A percentile compares a stretch with the other conserved stretches of the same genome.
Conservation (phyloP, 1,139 yeast genomes). For the Kodamaea fungicola region DNA sequence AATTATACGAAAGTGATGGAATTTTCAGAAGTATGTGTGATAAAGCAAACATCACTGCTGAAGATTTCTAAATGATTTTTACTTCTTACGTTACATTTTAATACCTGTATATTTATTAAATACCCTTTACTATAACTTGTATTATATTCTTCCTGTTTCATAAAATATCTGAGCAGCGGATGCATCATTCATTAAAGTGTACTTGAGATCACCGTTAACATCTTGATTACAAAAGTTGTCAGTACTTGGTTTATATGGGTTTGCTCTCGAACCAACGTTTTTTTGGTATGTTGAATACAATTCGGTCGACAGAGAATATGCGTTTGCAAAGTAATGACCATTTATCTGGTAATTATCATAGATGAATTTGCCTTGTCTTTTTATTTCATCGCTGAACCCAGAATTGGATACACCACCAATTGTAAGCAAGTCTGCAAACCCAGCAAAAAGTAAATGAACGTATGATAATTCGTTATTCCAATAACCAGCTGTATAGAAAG, state of each 20-base stretch:
- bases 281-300: slow-evolving; percentile 9
- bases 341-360: slow-evolving; percentile 17
- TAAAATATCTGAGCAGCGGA: slow-evolving; percentile 15
- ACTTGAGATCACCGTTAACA: slow-evolving; percentile 6
- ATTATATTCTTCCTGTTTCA: slow-evolving; percentile 8
- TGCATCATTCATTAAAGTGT: slow-evolving; percentile 14
- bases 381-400: slow-evolving; percentile 15
- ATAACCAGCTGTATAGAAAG: slow-evolving; percentile 13
- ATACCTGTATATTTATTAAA: neutral
- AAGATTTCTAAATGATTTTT: slow-evolving; percentile 14
- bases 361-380: slow-evolving; percentile 20
- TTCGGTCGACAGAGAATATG: slow-evolving; percentile 6
- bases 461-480: slow-evolving; percentile 14
- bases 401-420: slow-evolving; percentile 5
- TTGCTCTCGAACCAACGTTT: neutral
- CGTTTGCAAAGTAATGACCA: slow-evolving; percentile 7
- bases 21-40: slow-evolving; percentile 23
- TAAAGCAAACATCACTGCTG: slow-evolving; percentile 20
- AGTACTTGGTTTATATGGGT: slow-evolving; percentile 3
- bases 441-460: slow-evolving; percentile 12
- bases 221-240: slow-evolving; percentile 8
- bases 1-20: slow-evolving; percentile 29
- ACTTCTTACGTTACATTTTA: neutral
- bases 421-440: slow-evolving; percentile 11
- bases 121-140: neutral